phyloP scores from a whole-genome alignment of 2,329 filamentous ascomycete genomes.

The Trichoderma koningiopsis region DNA sequence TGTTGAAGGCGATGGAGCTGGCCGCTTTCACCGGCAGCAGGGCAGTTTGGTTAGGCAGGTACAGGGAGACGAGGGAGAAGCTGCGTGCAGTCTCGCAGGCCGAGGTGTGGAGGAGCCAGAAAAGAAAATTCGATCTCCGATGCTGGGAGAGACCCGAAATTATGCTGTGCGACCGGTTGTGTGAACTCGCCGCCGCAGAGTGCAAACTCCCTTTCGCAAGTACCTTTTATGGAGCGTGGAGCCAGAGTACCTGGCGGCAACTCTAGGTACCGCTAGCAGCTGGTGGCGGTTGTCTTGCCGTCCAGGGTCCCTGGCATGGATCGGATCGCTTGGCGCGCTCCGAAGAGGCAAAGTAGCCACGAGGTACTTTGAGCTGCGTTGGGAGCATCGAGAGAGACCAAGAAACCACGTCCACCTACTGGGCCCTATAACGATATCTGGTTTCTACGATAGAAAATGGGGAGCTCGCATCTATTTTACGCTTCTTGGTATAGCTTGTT shows the following conservation, averaged over 20 bases:
- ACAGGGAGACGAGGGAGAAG: background rate
- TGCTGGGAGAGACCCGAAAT: background rate
- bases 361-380: background rate
- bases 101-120: background rate
- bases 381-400: background rate
- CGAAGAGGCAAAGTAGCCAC: background rate
- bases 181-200: background rate
- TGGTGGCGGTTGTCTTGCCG: background rate
- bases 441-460: too few relatives aligned
- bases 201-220: background rate
- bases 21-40: conserved; percentile 15
- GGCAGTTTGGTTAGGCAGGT: background rate
- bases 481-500: too few relatives aligned
- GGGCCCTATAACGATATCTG: too few relatives aligned
- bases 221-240: background rate
- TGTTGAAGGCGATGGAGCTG: background rate
- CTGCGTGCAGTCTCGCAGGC: background rate
- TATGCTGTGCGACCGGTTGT: background rate
- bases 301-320: conserved; percentile 5
- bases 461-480: too few relatives aligned
- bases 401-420: too few relatives aligned
- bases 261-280: background rate
- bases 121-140: background rate
- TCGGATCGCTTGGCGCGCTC: conserved; percentile 18
- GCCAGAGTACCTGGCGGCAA: background rate